phyloP scores from a whole-genome alignment of 208 protist species.

The Trypanosoma rangeli region DNA sequence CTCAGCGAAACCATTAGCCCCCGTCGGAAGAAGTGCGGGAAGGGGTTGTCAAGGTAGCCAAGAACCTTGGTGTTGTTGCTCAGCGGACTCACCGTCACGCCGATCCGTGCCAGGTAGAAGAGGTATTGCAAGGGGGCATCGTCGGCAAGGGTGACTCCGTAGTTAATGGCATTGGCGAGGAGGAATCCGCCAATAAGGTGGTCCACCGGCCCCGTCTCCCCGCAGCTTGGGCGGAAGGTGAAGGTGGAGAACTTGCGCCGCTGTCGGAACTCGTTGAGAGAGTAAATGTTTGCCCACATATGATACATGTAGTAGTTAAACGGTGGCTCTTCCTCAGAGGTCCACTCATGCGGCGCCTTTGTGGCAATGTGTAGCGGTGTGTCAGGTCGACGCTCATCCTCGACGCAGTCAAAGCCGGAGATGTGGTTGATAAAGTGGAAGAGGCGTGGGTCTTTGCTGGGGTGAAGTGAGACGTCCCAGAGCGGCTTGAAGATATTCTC shows the following conservation, averaged over 20 bases:
- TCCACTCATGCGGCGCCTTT: constrained; percentile 93
- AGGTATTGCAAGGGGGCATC: constrained; percentile 96
- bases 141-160: constrained; percentile 95
- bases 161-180: constrained; percentile 94
- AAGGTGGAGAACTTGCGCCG: constrained; percentile 93
- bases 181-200: constrained; percentile 95
- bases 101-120: constrained; percentile 98
- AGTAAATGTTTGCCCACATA: constrained; percentile 98
- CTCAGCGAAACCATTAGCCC: constrained; percentile 97
- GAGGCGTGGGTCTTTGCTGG: constrained; percentile 93
- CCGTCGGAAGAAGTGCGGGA: constrained; percentile 93
- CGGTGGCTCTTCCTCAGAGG: constrained; percentile 94
- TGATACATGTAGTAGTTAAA: constrained; percentile 99
- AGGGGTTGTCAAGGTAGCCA: constrained; percentile 96
- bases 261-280: constrained; percentile 95
- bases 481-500: constrained; percentile 98
- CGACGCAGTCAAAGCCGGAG: constrained; percentile 98
- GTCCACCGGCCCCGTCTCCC: constrained; percentile 91
- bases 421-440: constrained; percentile 97
- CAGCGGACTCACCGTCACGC: constrained; percentile 96
- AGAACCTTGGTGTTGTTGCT: constrained; percentile 99
- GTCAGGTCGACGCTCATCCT: constrained; percentile 94
- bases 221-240: constrained; percentile 96
- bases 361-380: constrained; percentile 52
- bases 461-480: constrained; percentile 97